Evolutionary conservation across 164 flowering plant species (phyloP).

Genomic region (Nelumbo lutea): DNA sequence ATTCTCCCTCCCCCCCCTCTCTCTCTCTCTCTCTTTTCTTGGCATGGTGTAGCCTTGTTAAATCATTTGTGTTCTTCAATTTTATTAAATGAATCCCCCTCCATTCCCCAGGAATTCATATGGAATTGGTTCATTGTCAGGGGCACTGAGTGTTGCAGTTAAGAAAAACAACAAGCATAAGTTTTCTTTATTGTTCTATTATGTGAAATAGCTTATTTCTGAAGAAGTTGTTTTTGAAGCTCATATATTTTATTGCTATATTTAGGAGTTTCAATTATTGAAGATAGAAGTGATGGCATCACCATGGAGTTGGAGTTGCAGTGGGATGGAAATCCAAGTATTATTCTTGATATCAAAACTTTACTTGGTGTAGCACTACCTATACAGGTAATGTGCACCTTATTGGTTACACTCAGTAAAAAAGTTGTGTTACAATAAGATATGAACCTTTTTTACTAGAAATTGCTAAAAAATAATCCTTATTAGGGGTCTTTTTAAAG

Average conservation of each 20-base stretch:
- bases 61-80: too few species aligned
- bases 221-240: not conserved
- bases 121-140: too few species aligned
- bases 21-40: too few species aligned
- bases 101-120: too few species aligned
- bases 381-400: slow-evolving; percentile 57
- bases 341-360: slow-evolving; percentile 76
- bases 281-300: slow-evolving; percentile 61
- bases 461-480: too few species aligned
- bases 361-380: slow-evolving; percentile 82
- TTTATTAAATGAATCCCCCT: too few species aligned
- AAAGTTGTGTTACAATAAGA: not conserved
- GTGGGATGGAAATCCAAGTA: slow-evolving; percentile 97
- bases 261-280: slow-evolving; percentile 80
- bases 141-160: not conserved
- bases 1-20: too few species aligned
- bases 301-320: slow-evolving; percentile 94
- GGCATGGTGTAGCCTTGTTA: too few species aligned
- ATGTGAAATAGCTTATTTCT: not conserved
- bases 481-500: too few species aligned
- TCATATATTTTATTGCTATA: slow-evolving; percentile 14
- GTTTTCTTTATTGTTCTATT: not conserved
- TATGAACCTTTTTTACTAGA: not conserved
- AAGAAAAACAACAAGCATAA: not conserved
- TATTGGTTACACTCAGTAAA: not conserved